Evolutionary conservation across 495 filamentous ascomycete genomes (phyloP), one percentile per base, ranked within the genome.

Genomic region (Aspergillus avenaceus): DNA sequence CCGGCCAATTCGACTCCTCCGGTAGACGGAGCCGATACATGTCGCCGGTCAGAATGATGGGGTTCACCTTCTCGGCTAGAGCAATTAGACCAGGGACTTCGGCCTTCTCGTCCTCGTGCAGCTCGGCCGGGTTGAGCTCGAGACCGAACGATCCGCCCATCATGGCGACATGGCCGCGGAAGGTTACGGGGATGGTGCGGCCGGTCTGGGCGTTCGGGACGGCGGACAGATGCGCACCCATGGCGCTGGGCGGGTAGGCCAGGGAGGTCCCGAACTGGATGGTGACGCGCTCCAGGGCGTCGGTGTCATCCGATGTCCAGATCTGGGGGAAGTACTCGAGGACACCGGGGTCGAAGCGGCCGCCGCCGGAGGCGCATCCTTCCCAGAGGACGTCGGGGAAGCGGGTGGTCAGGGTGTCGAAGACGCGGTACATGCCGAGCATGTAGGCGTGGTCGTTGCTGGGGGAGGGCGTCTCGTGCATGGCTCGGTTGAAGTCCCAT

Each of bases 111-210:
- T 72, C 70, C 2, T 62, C 62, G 0, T 58, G 54, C 8, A 77
- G 63, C 2, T 64, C 64, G 2, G 60, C 66, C 5, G 77, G 77
- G 43, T 80, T 64, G 9, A 81, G 66, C 38, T 82, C 77, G 13
- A 82, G 62, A 2, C 79, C 78, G 37, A 78, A 82, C 1, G 76
- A 79, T 1, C 79, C 78, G 42, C 77, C 78, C 77, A 80, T 81
- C 59, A 79, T 77, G 4, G 79, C 79, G 3, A 81, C 78, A 23
- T 79, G 76, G 0, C 68, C 74, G 25, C 79, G 75, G 66, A 80
- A 79, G 9, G 58, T 52, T 0, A 80, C 58, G 0, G 74, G 71
- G 1, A 74, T 64, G 1, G 69, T 77, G 3, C 79, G 71, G 0
- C 67, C 66, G 0, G 76, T 77, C 27, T 76, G 69, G 7, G 70